A percentile compares a stretch with the other conserved stretches of the same genome.
These are phyloP conservation scores for Penicillium capsulatum DNA, from an alignment of 2,329 filamentous ascomycete genomes.

Conservation along the genomic window DNA sequence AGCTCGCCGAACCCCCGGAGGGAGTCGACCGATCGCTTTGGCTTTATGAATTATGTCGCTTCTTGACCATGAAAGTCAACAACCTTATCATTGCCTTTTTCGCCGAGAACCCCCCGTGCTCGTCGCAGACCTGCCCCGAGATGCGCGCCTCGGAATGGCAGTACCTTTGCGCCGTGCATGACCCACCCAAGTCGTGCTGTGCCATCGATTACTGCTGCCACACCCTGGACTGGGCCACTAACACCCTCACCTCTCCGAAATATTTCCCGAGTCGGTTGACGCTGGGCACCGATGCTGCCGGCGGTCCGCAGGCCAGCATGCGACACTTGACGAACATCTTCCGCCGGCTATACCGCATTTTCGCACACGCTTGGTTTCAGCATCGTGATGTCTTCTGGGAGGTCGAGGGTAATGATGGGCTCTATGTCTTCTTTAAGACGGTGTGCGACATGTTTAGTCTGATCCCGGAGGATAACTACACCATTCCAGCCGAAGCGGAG, in stretches of 20 bases:
- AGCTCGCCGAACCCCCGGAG: conserved; percentile 73
- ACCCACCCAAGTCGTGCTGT: conserved; percentile 93
- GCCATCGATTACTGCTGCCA: conserved; percentile 99
- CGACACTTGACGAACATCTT: conserved; percentile 89
- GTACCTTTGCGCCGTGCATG: conserved; percentile 95
- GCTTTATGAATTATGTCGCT: conserved; percentile 97
- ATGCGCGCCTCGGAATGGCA: conserved; percentile 99
- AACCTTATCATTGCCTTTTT: conserved; percentile 88
- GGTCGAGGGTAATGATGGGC: conserved; percentile 80
- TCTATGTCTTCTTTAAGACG: conserved; percentile 96
- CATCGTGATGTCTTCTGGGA: conserved; percentile 94
- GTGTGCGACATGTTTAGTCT: conserved; percentile 90
- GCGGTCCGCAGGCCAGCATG: conserved; percentile 44
- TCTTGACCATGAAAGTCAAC: conserved; percentile 92
- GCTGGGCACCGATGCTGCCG: conserved; percentile 47
- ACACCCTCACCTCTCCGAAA: conserved; percentile 88
- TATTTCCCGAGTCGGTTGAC: conserved; percentile 84
- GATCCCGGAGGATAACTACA: conserved; percentile 91
- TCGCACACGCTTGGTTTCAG: conserved; percentile 98
- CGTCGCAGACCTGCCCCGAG: conserved; percentile 82
- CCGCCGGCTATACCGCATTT: conserved; percentile 88
- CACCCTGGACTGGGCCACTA: conserved; percentile 95
- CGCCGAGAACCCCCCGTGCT: conserved; percentile 84
- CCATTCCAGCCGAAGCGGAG: conserved; percentile 87
- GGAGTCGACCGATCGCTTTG: conserved; percentile 83